phyloP scores from a whole-genome alignment of 352 stramenopile genomes.

The Pythium volutum region DNA sequence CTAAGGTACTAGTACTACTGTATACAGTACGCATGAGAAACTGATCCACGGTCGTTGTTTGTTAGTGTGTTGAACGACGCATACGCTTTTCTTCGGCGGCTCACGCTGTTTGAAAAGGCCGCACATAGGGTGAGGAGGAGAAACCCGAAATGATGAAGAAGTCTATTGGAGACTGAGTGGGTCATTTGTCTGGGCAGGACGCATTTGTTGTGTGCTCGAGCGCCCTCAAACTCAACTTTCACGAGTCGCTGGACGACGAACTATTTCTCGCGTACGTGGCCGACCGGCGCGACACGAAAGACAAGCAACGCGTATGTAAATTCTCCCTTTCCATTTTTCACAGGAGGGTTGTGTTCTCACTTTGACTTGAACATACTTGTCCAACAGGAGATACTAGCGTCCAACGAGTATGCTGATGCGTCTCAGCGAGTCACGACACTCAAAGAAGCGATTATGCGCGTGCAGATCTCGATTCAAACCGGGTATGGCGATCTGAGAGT shows the following conservation, averaged over 20 bases:
- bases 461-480: background rate
- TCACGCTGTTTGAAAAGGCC: conserved; percentile 53
- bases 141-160: background rate
- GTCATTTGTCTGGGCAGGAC: conserved; percentile 33
- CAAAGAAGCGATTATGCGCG: background rate
- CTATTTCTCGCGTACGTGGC: conserved; percentile 53
- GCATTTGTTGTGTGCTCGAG: conserved; percentile 52
- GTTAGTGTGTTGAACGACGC: conserved; percentile 34
- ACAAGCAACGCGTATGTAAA: background rate
- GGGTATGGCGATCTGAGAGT: background rate
- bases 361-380: no score
- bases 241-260: conserved; percentile 48
- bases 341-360: no score
- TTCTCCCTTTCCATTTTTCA: no score
- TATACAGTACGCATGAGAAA: no score
- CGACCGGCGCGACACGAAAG: conserved; percentile 39
- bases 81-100: conserved; percentile 26
- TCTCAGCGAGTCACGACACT: background rate
- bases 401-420: background rate
- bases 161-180: background rate
- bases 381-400: background rate
- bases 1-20: background rate
- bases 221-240: conserved; percentile 58
- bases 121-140: conserved; percentile 35
- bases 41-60: background rate